phyloP scores from a whole-genome alignment of 306 rosid species.

The Pueraria montana region DNA sequence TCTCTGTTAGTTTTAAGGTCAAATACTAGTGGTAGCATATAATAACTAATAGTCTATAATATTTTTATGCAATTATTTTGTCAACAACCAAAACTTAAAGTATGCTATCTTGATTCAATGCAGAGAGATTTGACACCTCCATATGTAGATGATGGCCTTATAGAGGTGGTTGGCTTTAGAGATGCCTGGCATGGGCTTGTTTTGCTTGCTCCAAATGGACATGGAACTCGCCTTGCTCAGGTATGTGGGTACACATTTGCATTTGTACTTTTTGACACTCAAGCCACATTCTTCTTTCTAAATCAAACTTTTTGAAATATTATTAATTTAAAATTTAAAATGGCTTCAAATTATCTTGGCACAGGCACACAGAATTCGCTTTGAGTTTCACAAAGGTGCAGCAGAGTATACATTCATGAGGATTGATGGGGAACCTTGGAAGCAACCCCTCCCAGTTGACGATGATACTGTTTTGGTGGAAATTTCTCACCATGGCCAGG shows the following conservation, averaged over 20 bases:
- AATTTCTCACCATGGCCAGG: slow-evolving; percentile 92
- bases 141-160: slow-evolving; percentile 86
- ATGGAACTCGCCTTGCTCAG: slow-evolving; percentile 99
- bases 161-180: slow-evolving; percentile 95
- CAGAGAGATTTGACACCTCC: slow-evolving; percentile 88
- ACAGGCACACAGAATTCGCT: slow-evolving; percentile 81
- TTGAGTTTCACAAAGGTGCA: slow-evolving; percentile 85
- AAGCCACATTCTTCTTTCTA: slow-evolving; percentile 18
- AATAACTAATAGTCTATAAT: background rate
- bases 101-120: slow-evolving; percentile 41
- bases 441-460: slow-evolving; percentile 88
- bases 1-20: slow-evolving; percentile 18
- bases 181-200: slow-evolving; percentile 99
- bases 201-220: slow-evolving; percentile 93
- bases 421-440: slow-evolving; percentile 99
- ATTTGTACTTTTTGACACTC: slow-evolving; percentile 12
- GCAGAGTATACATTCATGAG: slow-evolving; percentile 86
- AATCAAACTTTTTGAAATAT: background rate
- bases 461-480: slow-evolving; percentile 86
- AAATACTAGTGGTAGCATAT: slow-evolving; percentile 10
- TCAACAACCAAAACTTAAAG: slow-evolving; percentile 24
- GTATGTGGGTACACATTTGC: slow-evolving; percentile 47
- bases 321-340: slow-evolving; percentile 26
- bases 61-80: slow-evolving; percentile 26
- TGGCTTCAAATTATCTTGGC: slow-evolving; percentile 40